Conservation (phyloP, 257 asterid species). For the Solanum paucissectum region DNA sequence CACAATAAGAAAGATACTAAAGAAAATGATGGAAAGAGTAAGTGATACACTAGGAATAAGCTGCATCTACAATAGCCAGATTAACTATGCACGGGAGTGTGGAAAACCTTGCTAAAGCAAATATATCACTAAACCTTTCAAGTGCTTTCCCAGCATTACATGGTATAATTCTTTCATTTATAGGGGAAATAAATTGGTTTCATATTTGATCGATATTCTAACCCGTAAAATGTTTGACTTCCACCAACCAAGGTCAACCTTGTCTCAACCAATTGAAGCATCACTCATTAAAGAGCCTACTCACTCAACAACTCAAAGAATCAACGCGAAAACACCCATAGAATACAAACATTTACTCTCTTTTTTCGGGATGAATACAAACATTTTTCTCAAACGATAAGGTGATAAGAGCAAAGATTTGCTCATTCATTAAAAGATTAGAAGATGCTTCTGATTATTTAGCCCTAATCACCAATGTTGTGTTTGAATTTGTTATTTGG, state of each 20-base stretch:
- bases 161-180: neutral
- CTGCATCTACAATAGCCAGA: neutral
- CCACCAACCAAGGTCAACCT: neutral
- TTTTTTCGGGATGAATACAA: neutral
- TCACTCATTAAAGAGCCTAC: neutral
- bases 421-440: neutral
- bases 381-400: neutral
- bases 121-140: neutral
- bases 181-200: neutral
- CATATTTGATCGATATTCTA: neutral
- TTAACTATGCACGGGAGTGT: neutral
- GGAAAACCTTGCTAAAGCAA: neutral
- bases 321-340: neutral
- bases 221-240: neutral
- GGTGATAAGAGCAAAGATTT: neutral
- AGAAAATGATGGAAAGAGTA: neutral
- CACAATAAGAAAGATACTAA: neutral
- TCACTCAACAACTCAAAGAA: neutral
- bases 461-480: neutral
- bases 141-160: neutral
- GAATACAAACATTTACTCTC: neutral
- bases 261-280: neutral
- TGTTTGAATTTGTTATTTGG: neutral
- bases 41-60: neutral
- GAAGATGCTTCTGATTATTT: neutral